Evolutionary conservation across 2,329 filamentous ascomycete genomes (phyloP), one percentile per base, ranked within the genome.

Genomic region (Pyrenochaeta sp.): DNA sequence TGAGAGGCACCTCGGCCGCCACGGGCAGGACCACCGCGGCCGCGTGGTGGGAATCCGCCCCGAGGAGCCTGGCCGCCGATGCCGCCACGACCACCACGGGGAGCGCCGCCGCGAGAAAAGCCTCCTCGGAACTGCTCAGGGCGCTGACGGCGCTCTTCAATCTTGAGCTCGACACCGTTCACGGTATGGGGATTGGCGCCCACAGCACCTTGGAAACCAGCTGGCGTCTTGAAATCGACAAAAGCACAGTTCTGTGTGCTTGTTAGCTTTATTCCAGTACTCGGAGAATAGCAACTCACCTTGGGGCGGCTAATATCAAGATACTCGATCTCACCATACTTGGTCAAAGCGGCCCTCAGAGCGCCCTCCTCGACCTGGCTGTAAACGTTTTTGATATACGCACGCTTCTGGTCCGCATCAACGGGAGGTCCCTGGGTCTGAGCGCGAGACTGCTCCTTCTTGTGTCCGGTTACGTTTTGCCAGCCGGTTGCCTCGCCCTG

Each of bases 301-400:
- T 97, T 97, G 68, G 77, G 78, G 60, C 86, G 83, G 73, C 82
- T 86, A 63, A 88, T 82, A 68, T 88, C 86, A 65, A 87, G 86
- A 72, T 88, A 87, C 56, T 79, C 79, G 42, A 88, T 73, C 71
- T 87, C 85, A 58, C 86, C 86, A 46, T 88, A 92, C 66, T 87
- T 86, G 64, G 87, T 82, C 45, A 99, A 81, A 48, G 86, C 84
- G 47, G 83, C 82, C 75, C 84, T 89, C 54, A 99, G 82, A 41
- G 91, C 86, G 35, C 87, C 85, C 12, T 87, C 84, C 72, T 91
- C 85, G 46, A 99, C 88, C 79, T 92, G 93, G 30, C 96, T 92
- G 44, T 88, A 94, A 44, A 98, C 94, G 68, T 94, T 96, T 83
- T 97, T 97, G 77, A 99, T 92, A 77, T 97, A 98, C 17, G 90